Evolutionary conservation across 805 yeast species (phyloP).

Genomic region (Trichomonascus vanleenenianus): DNA sequence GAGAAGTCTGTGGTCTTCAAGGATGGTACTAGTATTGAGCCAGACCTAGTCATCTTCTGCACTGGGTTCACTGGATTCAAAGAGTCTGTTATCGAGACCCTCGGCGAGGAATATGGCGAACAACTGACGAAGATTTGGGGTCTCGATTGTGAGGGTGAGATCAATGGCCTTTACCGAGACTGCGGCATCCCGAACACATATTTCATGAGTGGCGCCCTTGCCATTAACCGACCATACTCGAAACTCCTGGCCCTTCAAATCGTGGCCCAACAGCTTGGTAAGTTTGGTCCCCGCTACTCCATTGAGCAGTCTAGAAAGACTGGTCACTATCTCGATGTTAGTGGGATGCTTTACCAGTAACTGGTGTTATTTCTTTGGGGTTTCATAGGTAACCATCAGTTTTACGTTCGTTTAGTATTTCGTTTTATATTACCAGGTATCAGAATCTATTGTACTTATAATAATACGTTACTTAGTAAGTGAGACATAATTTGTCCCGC

Average conservation of each 20-base stretch:
- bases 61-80: conserved; percentile 39
- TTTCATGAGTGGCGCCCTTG: conserved; percentile 38
- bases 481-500: too few species aligned
- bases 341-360: conserved; percentile 1
- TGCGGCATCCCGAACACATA: conserved; percentile 36
- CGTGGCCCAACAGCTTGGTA: conserved; percentile 25
- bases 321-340: conserved; percentile 1
- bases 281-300: conserved; percentile 13
- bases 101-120: conserved; percentile 33
- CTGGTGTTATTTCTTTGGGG: too few species aligned
- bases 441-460: too few species aligned
- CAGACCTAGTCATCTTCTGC: conserved; percentile 37
- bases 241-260: conserved; percentile 36
- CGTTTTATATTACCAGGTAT: too few species aligned
- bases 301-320: conserved; percentile 13
- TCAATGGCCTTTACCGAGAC: conserved; percentile 33
- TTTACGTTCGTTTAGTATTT: too few species aligned
- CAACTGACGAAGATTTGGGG: conserved; percentile 35
- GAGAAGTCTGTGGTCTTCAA: conserved; percentile 34
- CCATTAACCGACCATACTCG: conserved; percentile 33
- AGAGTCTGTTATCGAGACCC: conserved; percentile 34
- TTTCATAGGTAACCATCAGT: too few species aligned
- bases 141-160: conserved; percentile 38
- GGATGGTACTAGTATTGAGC: conserved; percentile 31
- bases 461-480: too few species aligned